Conservation (phyloP, 2,329 filamentous ascomycete species). For the Aspergillus awamori region DNA sequence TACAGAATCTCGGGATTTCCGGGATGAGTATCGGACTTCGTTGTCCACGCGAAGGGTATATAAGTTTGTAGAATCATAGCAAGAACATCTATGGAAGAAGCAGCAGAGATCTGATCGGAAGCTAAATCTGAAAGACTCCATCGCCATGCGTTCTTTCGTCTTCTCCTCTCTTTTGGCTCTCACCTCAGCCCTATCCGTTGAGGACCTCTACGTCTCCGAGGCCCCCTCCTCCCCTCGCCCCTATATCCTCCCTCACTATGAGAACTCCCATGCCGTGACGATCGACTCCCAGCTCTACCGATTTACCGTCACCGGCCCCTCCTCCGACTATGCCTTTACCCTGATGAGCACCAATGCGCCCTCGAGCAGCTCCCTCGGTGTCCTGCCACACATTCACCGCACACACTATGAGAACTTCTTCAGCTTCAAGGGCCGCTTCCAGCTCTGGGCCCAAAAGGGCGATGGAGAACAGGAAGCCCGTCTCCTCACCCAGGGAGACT, state of each 20-base stretch:
- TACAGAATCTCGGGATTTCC: neutral
- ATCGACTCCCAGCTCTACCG: slow-evolving; percentile 45
- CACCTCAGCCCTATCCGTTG: slow-evolving; percentile 11
- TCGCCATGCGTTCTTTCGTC: slow-evolving; percentile 5
- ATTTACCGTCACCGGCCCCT: slow-evolving; percentile 50
- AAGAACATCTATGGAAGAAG: neutral
- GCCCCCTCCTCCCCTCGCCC: slow-evolving; percentile 39
- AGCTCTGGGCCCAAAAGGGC: slow-evolving; percentile 49
- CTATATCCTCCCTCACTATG: slow-evolving; percentile 41
- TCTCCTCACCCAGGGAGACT: slow-evolving; percentile 50
- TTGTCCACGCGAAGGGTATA: neutral
- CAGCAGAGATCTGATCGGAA: neutral
- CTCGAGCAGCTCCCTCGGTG: slow-evolving; percentile 40
- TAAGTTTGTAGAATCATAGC: neutral
- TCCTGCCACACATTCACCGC: slow-evolving; percentile 49
- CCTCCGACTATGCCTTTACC: slow-evolving; percentile 50
- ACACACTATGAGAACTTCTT: slow-evolving; percentile 54
- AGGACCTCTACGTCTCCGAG: slow-evolving; percentile 30
- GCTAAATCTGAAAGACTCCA: neutral
- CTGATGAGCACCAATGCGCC: slow-evolving; percentile 50
- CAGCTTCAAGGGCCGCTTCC: slow-evolving; percentile 48
- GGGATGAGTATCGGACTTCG: neutral
- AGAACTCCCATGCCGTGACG: slow-evolving; percentile 36
- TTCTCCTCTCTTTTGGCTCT: slow-evolving; percentile 12
- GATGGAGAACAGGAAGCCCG: slow-evolving; percentile 40